Conservation (phyloP, 306 rosid species). For the Calophaca sinica region DNA sequence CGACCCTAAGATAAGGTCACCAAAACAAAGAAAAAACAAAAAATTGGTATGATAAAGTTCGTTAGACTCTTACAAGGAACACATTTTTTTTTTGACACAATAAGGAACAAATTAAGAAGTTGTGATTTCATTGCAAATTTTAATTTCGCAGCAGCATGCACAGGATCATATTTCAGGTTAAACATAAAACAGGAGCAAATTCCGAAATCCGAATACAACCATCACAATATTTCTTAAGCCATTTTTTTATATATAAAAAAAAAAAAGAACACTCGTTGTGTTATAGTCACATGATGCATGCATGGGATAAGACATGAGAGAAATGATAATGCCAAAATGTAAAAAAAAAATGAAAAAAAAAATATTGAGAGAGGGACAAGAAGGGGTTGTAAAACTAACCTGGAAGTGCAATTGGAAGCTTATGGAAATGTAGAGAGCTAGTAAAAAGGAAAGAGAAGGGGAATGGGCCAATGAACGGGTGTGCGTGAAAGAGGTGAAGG, state of each 20-base stretch:
- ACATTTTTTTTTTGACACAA: too few relatives aligned
- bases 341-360: neutral
- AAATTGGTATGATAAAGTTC: neutral
- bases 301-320: conserved; percentile 26
- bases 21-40: too few relatives aligned
- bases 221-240: neutral
- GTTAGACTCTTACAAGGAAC: too few relatives aligned
- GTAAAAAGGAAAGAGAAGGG: neutral
- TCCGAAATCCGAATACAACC: neutral
- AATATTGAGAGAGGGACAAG: neutral
- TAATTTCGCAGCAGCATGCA: neutral
- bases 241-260: too few relatives aligned
- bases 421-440: neutral
- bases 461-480: too few relatives aligned
- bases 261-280: too few relatives aligned
- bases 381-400: conserved; percentile 22
- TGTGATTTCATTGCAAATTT: neutral
- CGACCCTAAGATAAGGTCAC: neutral
- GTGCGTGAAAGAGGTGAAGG: neutral
- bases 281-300: conserved; percentile 26
- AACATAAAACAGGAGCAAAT: neutral
- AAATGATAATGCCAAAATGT: neutral
- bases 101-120: neutral
- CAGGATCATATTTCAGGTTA: neutral
- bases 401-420: neutral